phyloP scores from a whole-genome alignment of 805 yeast genomes.

The Komagataella pseudopastoris region DNA sequence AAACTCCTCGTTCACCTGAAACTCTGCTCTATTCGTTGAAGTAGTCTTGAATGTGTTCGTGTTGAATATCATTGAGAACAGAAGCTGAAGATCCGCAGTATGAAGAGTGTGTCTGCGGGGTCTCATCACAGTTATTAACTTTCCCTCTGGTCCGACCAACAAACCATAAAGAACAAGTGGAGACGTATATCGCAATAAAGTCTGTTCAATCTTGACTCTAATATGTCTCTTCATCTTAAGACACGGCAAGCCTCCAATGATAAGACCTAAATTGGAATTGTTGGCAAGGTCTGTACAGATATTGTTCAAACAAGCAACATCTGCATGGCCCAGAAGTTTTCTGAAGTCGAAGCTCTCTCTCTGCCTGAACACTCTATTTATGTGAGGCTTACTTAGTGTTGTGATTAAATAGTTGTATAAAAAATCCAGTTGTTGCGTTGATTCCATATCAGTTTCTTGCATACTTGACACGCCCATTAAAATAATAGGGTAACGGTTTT shows the following conservation, averaged over 20 bases:
- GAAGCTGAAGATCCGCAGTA: conserved; percentile 67
- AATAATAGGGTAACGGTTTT: conserved; percentile 55
- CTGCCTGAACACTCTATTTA: conserved; percentile 50
- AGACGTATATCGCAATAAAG: conserved; percentile 32
- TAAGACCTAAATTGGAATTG: conserved; percentile 40
- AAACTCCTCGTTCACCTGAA: conserved; percentile 45
- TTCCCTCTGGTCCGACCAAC: conserved; percentile 48
- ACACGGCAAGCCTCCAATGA: conserved; percentile 55
- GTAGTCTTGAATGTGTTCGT: conserved; percentile 31
- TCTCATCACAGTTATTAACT: conserved; percentile 54
- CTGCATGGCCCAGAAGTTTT: conserved; percentile 61
- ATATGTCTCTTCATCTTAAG: conserved; percentile 42
- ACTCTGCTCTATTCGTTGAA: background rate
- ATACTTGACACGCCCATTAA: conserved; percentile 54
- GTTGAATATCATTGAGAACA: conserved; percentile 58
- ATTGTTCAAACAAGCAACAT: conserved; percentile 54
- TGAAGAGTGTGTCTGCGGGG: conserved; percentile 70
- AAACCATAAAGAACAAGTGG: conserved; percentile 64
- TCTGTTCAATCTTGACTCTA: conserved; percentile 43
- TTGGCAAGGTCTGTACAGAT: conserved; percentile 39
- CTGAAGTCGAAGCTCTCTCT: conserved; percentile 76
- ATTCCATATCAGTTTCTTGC: conserved; percentile 36
- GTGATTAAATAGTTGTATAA: conserved; percentile 71
- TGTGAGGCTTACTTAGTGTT: conserved; percentile 69
- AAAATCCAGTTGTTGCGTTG: conserved; percentile 53